Evolutionary conservation across 768 basidiomycete genomes (phyloP), one percentile per base, ranked within the genome.

Genomic region (Pisolithus microcarpus): DNA sequence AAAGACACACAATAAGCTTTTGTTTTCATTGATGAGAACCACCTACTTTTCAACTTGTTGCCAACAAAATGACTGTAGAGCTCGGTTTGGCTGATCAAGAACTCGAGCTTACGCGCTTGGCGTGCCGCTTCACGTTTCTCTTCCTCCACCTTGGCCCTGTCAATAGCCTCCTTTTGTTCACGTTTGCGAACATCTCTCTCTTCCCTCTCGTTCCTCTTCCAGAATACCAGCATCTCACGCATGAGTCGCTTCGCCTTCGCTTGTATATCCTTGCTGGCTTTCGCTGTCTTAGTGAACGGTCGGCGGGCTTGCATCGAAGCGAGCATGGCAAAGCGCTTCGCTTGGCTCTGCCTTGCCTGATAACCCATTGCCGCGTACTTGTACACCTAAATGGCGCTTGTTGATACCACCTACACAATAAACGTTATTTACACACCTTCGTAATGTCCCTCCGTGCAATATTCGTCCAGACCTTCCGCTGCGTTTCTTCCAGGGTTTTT

Each of bases 61-160:
- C 95, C 95, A 52, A 99, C 93, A 77, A 99, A 98, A 72, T 99
- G 96, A 58, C 91, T 93, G 70, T 98, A 99, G 7, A 98, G 79
- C 66, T 99, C 96, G 4, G 96, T 98, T 69, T 98, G 95, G 52
- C 91, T 97, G 67, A 99, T 93, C 69, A 99, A 75, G 72, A 98
- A 99, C 71, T 99, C 96, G 23, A 99, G 81, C 68, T 98, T 97
- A 58, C 95, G 80, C 11, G 93, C 91, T 66, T 95, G 91, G 47
- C 96, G 76, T 37, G 93, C 87, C 11, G 89, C 87, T 69, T 99
- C 96, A 38, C 95, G 79, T 63, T 84, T 89, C 70, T 96, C 92
- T 65, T 95, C 93, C 67, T 95, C 92, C 30, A 90, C 69, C 67
- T 84, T 89, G 21, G 89, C 80, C 46, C 91, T 81, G 60, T 94